A percentile compares a stretch with the other conserved stretches of the same genome.
Evolutionary conservation across 2,329 filamentous ascomycete species (phyloP).

Genomic region (Pseudogymnoascus sp.): DNA sequence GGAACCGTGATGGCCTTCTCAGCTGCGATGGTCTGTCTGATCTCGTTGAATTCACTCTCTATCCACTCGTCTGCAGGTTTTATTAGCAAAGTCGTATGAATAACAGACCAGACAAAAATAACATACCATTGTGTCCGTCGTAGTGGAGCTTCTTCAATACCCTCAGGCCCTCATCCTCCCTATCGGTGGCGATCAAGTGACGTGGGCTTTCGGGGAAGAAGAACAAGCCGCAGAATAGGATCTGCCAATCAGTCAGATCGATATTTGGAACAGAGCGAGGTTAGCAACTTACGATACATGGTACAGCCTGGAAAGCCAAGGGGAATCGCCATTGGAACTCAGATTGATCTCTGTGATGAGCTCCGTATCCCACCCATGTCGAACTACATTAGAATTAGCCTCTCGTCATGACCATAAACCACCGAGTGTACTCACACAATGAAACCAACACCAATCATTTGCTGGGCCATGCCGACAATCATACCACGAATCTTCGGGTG

Average conservation of each 20-base stretch:
- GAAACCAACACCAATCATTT: constrained; percentile 54
- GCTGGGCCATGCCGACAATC: constrained; percentile 52
- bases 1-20: constrained; percentile 46
- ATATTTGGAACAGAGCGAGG: background rate
- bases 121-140: constrained; percentile 36
- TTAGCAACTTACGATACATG: constrained; percentile 34
- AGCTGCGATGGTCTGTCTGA: constrained; percentile 53
- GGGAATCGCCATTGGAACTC: constrained; percentile 17
- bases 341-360: background rate
- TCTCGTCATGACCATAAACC: constrained; percentile 47
- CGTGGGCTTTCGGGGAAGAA: constrained; percentile 50
- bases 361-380: constrained; percentile 10
- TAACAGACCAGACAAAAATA: background rate
- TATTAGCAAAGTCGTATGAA: background rate
- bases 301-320: constrained; percentile 49
- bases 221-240: constrained; percentile 44
- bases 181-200: constrained; percentile 49
- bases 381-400: background rate
- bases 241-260: background rate
- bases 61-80: constrained; percentile 46
- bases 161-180: constrained; percentile 39
- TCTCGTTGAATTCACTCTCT: constrained; percentile 49
- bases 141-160: constrained; percentile 46
- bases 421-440: constrained; percentile 34
- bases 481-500: constrained; percentile 54